Evolutionary conservation across 192 early-diverging fungal genomes (phyloP).

Genomic region (Pilobolus umbonatus): DNA sequence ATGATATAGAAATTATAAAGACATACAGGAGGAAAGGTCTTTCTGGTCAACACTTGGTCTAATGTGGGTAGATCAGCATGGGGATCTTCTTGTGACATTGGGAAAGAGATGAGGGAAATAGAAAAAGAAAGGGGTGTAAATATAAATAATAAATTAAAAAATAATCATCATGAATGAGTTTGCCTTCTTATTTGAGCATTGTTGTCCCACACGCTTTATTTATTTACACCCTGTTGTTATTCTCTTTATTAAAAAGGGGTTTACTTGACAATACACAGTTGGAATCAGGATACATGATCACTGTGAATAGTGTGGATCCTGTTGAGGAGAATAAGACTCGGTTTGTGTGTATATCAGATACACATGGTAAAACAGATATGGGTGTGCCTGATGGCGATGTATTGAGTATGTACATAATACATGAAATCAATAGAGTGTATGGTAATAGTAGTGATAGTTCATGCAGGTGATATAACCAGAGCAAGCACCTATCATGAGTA

Average conservation of each 20-base stretch:
- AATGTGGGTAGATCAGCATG: conserved; percentile 54
- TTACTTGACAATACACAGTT: too few relatives aligned
- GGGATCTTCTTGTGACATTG: conserved; percentile 5
- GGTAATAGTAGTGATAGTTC: conserved; percentile 13
- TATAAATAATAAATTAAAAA: conserved; percentile 11
- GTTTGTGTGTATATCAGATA: conserved; percentile 37
- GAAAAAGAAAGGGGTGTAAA: background rate
- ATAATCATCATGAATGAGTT: conserved; percentile 1
- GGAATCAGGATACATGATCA: conserved; percentile 9
- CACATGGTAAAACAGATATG: conserved; percentile 23
- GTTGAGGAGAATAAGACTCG: conserved; percentile 9
- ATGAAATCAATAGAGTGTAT: background rate
- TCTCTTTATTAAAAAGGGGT: background rate
- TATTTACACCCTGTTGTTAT: background rate
- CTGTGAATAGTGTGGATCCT: background rate
- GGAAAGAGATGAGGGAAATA: background rate
- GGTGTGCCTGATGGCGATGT: conserved; percentile 32
- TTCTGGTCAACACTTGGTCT: conserved; percentile 62
- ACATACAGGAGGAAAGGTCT: conserved; percentile 65
- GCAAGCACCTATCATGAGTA: conserved; percentile 8
- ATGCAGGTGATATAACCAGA: conserved; percentile 32
- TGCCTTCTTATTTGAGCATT: background rate
- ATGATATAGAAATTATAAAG: conserved; percentile 75
- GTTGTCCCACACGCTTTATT: conserved; percentile 7
- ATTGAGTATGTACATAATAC: conserved; percentile 15